A percentile compares a stretch with the other conserved stretches of the same genome.
Conservation (phyloP, 768 basidiomycete genomes). For the Leccinellum luteum region DNA sequence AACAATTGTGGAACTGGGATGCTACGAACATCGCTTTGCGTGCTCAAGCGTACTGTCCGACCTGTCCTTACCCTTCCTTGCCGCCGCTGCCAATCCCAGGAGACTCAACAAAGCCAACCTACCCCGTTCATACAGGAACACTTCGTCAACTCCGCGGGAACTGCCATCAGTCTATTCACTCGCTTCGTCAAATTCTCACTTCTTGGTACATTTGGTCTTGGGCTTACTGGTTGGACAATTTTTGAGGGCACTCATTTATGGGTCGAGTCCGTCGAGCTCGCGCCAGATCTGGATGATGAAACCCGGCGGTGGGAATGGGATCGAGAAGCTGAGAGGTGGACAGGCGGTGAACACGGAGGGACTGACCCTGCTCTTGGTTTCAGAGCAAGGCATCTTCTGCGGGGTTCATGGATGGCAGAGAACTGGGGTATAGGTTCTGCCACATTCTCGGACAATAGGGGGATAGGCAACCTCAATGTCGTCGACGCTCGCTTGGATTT, state of each 20-base stretch:
- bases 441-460: conserved; percentile 33
- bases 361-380: conserved; percentile 72
- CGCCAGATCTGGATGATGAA: conserved; percentile 49
- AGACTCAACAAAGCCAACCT: conserved; percentile 4
- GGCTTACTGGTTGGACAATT: conserved; percentile 42
- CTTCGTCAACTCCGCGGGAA: conserved; percentile 34
- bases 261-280: conserved; percentile 57
- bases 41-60: conserved; percentile 6
- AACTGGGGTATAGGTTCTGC: conserved; percentile 58
- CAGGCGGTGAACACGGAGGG: conserved; percentile 55
- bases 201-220: conserved; percentile 42
- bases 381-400: conserved; percentile 56
- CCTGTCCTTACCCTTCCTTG: not conserved
- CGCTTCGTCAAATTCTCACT: conserved; percentile 52
- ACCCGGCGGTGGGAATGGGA: conserved; percentile 67
- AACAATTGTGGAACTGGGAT: conserved; percentile 1
- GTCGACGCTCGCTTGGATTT: conserved; percentile 55
- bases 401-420: conserved; percentile 70
- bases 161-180: conserved; percentile 43
- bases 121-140: conserved; percentile 31
- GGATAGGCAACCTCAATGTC: conserved; percentile 39
- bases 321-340: conserved; percentile 59
- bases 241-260: conserved; percentile 60
- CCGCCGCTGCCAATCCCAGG: conserved; percentile 21
- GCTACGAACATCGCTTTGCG: conserved; percentile 11